phyloP scores from a whole-genome alignment of 768 basidiomycete genomes.

The Candolleomyces aberdarensis region DNA sequence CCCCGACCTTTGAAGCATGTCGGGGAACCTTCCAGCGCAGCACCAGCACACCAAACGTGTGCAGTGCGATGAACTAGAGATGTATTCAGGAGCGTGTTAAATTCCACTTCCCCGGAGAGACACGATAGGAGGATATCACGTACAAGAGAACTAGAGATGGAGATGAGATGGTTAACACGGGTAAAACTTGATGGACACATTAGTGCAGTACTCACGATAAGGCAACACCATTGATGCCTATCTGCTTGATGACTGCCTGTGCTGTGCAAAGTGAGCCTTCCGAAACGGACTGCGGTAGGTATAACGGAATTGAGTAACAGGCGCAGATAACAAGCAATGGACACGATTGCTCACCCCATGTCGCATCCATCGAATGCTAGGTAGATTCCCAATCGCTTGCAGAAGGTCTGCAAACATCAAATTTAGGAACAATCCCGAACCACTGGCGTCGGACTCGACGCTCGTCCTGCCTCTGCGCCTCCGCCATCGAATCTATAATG shows the following conservation, averaged over 20 bases:
- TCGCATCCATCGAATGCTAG: conserved; percentile 41
- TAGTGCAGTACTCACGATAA: conserved; percentile 28
- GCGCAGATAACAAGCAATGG: not conserved
- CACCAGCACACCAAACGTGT: conserved; percentile 50
- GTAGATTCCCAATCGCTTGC: conserved; percentile 43
- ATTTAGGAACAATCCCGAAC: conserved; percentile 42
- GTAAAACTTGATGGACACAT: conserved; percentile 10
- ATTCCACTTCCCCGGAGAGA: not conserved
- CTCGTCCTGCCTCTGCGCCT: conserved; percentile 10
- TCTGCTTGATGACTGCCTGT: conserved; percentile 45
- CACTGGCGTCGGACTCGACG: conserved; percentile 24
- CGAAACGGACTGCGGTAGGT: conserved; percentile 22
- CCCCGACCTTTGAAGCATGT: conserved; percentile 27
- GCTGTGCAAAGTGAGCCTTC: conserved; percentile 40
- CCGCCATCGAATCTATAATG: conserved; percentile 14
- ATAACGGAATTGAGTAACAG: not conserved
- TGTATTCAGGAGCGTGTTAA: not conserved
- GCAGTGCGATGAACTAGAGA: conserved; percentile 41
- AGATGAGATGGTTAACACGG: not conserved
- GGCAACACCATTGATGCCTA: conserved; percentile 47
- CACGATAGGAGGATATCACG: conserved; percentile 1
- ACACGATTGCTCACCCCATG: conserved; percentile 23
- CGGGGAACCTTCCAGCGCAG: conserved; percentile 32
- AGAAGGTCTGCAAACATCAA: conserved; percentile 46
- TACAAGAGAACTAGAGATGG: conserved; percentile 20